phyloP scores from a whole-genome alignment of 371 early-diverging fungal species.

The Chytridiales sp. region DNA sequence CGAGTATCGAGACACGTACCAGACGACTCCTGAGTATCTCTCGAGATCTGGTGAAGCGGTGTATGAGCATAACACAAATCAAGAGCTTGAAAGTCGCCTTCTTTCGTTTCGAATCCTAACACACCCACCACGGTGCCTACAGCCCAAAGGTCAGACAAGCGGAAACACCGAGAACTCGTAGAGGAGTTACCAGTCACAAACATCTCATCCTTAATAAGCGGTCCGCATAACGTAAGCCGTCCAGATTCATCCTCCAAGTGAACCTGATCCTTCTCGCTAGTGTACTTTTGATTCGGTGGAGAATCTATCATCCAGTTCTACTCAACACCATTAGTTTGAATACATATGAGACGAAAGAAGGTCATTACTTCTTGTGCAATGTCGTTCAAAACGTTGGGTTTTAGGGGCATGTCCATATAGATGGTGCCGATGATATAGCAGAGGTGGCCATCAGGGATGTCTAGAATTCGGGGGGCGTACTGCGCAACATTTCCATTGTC shows the following conservation, averaged over 20 bases:
- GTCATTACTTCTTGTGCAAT: conserved; percentile 68
- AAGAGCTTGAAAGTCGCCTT: conserved; percentile 77
- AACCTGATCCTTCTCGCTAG: conserved; percentile 59
- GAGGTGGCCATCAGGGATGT: conserved; percentile 59
- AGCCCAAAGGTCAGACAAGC: not conserved
- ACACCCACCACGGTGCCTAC: conserved; percentile 74
- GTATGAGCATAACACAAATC: too few species aligned
- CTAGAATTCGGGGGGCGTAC: conserved; percentile 65
- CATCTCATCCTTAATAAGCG: conserved; percentile 44
- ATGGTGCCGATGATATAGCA: conserved; percentile 83
- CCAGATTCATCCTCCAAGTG: conserved; percentile 92
- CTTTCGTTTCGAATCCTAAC: conserved; percentile 68
- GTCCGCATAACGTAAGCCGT: conserved; percentile 66
- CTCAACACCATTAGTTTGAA: conserved; percentile 2
- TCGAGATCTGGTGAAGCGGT: too few species aligned
- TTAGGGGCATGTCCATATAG: conserved; percentile 77
- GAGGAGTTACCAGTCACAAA: conserved; percentile 65
- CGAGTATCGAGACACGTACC: too few species aligned
- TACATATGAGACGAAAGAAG: not conserved
- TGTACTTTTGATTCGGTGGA: conserved; percentile 64
- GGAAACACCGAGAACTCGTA: conserved; percentile 7
- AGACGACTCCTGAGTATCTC: too few species aligned
- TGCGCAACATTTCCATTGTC: conserved; percentile 5
- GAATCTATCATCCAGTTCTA: conserved; percentile 69
- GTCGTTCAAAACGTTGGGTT: conserved; percentile 86